Evolutionary conservation across 257 asterid species (phyloP), one percentile per base, ranked within the genome.

Genomic region (Salvia splendens): DNA sequence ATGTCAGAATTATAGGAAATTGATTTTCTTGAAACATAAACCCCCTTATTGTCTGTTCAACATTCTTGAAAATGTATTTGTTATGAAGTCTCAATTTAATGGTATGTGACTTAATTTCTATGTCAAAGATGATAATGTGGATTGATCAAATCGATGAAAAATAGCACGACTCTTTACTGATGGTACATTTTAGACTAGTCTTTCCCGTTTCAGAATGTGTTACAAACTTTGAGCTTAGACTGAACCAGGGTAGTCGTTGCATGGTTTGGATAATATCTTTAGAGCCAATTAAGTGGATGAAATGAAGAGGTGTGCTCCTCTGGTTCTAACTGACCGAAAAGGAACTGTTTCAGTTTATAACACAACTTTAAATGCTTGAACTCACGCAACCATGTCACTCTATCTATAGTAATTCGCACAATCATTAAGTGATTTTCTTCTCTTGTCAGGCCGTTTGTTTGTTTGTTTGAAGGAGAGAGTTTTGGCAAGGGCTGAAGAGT

Each of bases 401-500:
- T 62, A 55, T 36, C 38, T 28, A n/a, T 12, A 30, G 38, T 16
- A 8, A 15, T 42, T 54, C 43, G 24, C 48, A 49, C 15, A 11
- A 7, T 66, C 62, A 59, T 56, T 12, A 16, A 71, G 15, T 58
- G 62, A 58, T 38, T 49, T 28, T 64, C 58, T 54, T 68, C 56
- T 80, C 49, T 60, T 69, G 65, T 68, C 88, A 91, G 97, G 97
- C 67, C 95, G 97, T 74, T 91, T 84, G n/a, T n/a, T n/a, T n/a
- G n/a, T n/a, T n/a, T n/a, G n/a, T n/a, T n/a, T n/a, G n/a, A n/a
- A n/a, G n/a, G n/a, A n/a, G n/a, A n/a, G n/a, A n/a, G n/a, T n/a
- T n/a, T n/a, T n/a, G n/a, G n/a, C n/a, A n/a, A n/a, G n/a, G n/a
- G n/a, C n/a, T n/a, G n/a, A n/a, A n/a, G n/a, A n/a, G n/a, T n/a